Base-by-base conservation (phyloP, 2,329 filamentous ascomycete species). In the Capronia epimyces region DNA sequence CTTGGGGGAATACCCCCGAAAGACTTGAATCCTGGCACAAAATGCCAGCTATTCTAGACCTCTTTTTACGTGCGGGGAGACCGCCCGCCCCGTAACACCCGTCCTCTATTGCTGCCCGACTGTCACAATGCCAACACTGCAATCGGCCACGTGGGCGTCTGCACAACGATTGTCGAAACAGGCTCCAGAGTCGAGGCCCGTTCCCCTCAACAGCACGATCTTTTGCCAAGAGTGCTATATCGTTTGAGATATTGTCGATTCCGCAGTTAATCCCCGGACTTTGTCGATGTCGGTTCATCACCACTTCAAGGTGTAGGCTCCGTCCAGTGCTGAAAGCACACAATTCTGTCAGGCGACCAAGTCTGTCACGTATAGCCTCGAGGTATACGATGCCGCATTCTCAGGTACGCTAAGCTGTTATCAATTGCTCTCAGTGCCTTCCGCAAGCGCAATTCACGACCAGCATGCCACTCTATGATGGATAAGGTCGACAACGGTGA, bases 401-500 rank as follows among this genome's bases (percentile, higher is more conserved):
- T 25, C 20, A 25, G 4, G 22, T 13, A 25, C 20, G 15, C 20
- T 42, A 42, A 25, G 25, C 9, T 5, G 3, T 20, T 24, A 16
- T 24, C 18, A 13, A 25, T 15, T 20, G 13, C n/a, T 41, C 32
- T 48, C 36, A 27, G 22, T 29, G n/a, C 12, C n/a, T 25, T 22
- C 4, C 12, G 15, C 36, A 36, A 24, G 31, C 29, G 37, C 18
- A 31, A 41, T 36, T 48, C 31, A 22, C 18, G 20, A 31, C 34
- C n/a, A 31, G 31, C 21, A 25, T 31, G 16, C 37, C 46, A 27
- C 31, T 48, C 18, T 34, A 12, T 37, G 18, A 43, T 36, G 32
- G 27, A 21, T 21, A 15, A 43, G 46, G 9, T 27, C 24, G 20
- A 43, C 24, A 43, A 39, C 46, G 39, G 43, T 47, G 45, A 29